A percentile compares a stretch with the other conserved stretches of the same genome.
Conservation (phyloP, 192 early-diverging fungal genomes). For the Ambispora gerdemannii region DNA sequence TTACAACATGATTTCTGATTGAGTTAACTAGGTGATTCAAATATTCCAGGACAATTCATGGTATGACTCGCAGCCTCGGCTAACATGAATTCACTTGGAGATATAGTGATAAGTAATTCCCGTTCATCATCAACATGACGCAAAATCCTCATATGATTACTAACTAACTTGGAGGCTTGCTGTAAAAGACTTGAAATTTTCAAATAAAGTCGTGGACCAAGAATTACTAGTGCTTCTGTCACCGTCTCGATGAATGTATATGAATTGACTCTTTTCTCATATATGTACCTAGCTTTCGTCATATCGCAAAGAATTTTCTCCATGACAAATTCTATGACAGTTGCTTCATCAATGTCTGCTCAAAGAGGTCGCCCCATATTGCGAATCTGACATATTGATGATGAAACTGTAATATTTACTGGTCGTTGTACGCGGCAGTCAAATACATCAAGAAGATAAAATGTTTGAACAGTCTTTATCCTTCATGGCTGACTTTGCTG, state of each 20-base stretch:
- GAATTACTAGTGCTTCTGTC: conserved; percentile 8
- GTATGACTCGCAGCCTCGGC: conserved; percentile 2
- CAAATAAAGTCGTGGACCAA: conserved; percentile 5
- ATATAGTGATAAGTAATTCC: conserved; percentile 9
- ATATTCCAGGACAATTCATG: conserved; percentile 5
- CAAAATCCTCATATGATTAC: conserved; percentile 10
- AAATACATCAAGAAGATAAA: conserved; percentile 1
- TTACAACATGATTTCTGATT: conserved; percentile 12
- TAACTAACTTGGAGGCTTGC: conserved; percentile 11
- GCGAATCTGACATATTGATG: conserved; percentile 1
- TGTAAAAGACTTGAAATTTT: conserved; percentile 12
- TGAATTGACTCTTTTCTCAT: background rate
- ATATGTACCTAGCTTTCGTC: background rate
- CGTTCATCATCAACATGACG: conserved; percentile 7
- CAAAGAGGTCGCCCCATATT: background rate
- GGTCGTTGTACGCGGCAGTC: background rate
- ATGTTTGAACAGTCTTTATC: conserved; percentile 11
- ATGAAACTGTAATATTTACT: conserved; percentile 9
- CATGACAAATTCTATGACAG: conserved; percentile 1
- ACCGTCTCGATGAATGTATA: background rate
- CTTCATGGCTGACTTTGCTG: conserved; percentile 6
- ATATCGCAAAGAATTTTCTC: conserved; percentile 10
- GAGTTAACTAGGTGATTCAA: conserved; percentile 5
- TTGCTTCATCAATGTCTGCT: background rate
- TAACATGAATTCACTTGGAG: conserved; percentile 13